Conservation (phyloP, 495 filamentous ascomycete species). For the Viridothelium virens region DNA sequence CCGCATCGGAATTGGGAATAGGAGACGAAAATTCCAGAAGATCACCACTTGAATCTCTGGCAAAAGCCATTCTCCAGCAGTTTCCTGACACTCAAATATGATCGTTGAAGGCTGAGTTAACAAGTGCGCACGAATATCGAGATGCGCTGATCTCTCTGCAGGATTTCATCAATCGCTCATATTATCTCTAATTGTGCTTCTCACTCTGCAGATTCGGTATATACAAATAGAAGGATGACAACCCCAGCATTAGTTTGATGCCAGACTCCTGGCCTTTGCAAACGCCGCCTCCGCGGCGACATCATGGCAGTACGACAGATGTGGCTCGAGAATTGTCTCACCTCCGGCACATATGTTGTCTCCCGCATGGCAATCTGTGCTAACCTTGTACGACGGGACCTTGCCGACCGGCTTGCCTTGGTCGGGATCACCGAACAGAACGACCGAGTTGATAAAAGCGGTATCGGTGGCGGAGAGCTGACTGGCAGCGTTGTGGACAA, state of each 20-base stretch:
- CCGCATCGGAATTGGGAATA: too few relatives aligned
- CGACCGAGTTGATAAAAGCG: conserved; percentile 25
- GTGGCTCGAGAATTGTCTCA: conserved; percentile 21
- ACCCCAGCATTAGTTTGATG: not conserved
- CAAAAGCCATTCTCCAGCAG: too few relatives aligned
- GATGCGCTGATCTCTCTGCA: too few relatives aligned
- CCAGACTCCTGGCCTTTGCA: conserved; percentile 11
- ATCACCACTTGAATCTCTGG: too few relatives aligned
- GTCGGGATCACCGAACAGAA: conserved; percentile 33
- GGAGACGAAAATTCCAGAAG: too few relatives aligned
- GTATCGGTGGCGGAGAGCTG: conserved; percentile 23
- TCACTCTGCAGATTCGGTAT: too few relatives aligned
- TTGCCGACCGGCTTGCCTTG: conserved; percentile 25
- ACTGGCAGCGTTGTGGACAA: conserved; percentile 28
- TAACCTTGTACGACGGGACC: conserved; percentile 24
- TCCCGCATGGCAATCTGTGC: conserved; percentile 27
- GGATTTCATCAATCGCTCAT: too few relatives aligned
- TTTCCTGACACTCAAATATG: too few relatives aligned
- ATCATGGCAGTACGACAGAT: conserved; percentile 27
- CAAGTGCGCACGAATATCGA: too few relatives aligned
- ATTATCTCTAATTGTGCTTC: too few relatives aligned
- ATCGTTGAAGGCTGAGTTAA: too few relatives aligned
- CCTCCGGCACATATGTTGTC: conserved; percentile 25
- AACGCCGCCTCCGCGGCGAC: conserved; percentile 20
- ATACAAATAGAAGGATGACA: too few relatives aligned